phyloP scores from a whole-genome alignment of 2,329 filamentous ascomycete genomes.

The Talaromyces funiculosus region DNA sequence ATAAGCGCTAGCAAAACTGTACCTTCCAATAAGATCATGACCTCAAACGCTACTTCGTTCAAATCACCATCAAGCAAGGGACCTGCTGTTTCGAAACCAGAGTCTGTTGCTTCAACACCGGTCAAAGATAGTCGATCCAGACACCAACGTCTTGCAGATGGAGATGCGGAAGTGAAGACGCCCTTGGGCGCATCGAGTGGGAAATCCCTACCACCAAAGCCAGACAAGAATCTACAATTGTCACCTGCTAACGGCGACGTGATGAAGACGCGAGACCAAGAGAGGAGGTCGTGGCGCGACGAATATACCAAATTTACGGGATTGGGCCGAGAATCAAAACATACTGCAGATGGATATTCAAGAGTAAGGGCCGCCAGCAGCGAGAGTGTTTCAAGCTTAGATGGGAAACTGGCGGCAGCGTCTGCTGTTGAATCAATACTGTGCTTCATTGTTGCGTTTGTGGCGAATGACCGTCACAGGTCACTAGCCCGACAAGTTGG shows the following conservation, averaged over 20 bases:
- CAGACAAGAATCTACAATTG: conserved; percentile 21
- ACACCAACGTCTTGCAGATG: conserved; percentile 37
- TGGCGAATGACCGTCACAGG: conserved; percentile 38
- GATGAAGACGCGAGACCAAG: conserved; percentile 25
- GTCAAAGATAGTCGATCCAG: conserved; percentile 37
- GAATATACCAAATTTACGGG: conserved; percentile 39
- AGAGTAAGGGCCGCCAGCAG: conserved; percentile 19
- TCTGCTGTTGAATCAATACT: conserved; percentile 42
- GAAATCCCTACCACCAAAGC: conserved; percentile 25
- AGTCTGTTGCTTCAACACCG: conserved; percentile 33
- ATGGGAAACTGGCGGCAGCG: conserved; percentile 35
- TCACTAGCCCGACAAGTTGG: conserved; percentile 31
- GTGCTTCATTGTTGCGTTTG: conserved; percentile 45
- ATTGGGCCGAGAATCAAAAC: conserved; percentile 44
- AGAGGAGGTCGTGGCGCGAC: conserved; percentile 39
- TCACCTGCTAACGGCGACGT: conserved; percentile 26
- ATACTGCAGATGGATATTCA: conserved; percentile 37
- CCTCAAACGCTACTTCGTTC: neutral
- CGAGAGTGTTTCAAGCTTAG: conserved; percentile 22
- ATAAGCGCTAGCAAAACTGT: conserved; percentile 5
- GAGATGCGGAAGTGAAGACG: conserved; percentile 36
- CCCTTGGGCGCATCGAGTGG: conserved; percentile 26
- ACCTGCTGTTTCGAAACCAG: conserved; percentile 20
- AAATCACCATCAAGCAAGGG: conserved; percentile 17
- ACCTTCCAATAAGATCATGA: neutral